Percentiles rank a stretch among this genome's conserved stretches.
Conservation (phyloP, 164 flowering plant species). For the Santalum album region DNA sequence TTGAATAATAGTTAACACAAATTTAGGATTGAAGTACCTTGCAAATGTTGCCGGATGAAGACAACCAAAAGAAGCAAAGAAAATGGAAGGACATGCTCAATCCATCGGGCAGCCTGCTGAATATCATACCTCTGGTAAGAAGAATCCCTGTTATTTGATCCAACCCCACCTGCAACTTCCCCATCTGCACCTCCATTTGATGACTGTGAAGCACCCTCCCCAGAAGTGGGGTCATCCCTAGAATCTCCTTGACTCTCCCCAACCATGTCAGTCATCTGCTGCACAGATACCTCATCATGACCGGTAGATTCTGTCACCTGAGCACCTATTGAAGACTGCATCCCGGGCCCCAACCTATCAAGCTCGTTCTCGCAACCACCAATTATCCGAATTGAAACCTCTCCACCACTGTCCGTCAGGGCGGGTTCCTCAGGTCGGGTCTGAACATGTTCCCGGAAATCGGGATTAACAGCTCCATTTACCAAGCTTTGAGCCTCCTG, state of each 20-base stretch:
- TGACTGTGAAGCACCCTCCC: slow-evolving; percentile 29
- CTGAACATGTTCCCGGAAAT: slow-evolving; percentile 17
- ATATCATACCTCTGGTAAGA: slow-evolving; percentile 96
- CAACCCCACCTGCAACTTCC: slow-evolving; percentile 40
- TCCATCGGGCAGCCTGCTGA: slow-evolving; percentile 97
- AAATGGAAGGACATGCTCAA: slow-evolving; percentile 94
- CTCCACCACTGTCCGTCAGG: slow-evolving; percentile 34
- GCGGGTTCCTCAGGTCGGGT: slow-evolving; percentile 30
- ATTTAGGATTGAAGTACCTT: too few relatives aligned
- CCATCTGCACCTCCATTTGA: slow-evolving; percentile 28
- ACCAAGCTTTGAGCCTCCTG: slow-evolving; percentile 48
- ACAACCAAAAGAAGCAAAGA: slow-evolving; percentile 86
- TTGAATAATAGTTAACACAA: too few relatives aligned
- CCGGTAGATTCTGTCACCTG: background rate
- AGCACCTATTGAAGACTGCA: slow-evolving; percentile 5
- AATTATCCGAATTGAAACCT: slow-evolving; percentile 89
- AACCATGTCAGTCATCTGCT: slow-evolving; percentile 13
- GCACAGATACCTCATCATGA: slow-evolving; percentile 12
- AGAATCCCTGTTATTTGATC: slow-evolving; percentile 54
- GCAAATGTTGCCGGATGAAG: slow-evolving; percentile 90
- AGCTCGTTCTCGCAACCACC: slow-evolving; percentile 66
- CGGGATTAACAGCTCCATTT: slow-evolving; percentile 8
- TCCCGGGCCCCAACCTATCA: slow-evolving; percentile 19
- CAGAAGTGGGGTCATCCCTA: slow-evolving; percentile 27
- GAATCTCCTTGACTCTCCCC: slow-evolving; percentile 28